Conservation (phyloP, 2,329 filamentous ascomycete species). For the Penicillium verrucosum region DNA sequence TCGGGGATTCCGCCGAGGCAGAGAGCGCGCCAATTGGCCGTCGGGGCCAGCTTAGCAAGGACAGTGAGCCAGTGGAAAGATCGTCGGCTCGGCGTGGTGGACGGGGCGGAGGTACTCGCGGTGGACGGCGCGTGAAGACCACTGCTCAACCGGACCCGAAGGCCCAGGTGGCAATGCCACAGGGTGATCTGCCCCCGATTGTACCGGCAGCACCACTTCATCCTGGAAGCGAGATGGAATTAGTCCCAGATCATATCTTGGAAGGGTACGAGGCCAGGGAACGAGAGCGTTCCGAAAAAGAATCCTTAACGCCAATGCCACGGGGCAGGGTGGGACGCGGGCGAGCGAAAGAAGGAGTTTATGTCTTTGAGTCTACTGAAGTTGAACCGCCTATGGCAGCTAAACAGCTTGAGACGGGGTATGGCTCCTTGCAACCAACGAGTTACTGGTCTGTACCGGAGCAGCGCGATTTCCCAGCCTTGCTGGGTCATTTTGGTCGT, state of each 20-base stretch:
- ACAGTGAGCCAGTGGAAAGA: slow-evolving; percentile 37
- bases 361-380: slow-evolving; percentile 38
- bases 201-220: slow-evolving; percentile 15
- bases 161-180: slow-evolving; percentile 11
- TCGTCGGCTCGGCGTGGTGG: slow-evolving; percentile 34
- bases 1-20: slow-evolving; percentile 41
- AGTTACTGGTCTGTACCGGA: slow-evolving; percentile 55
- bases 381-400: slow-evolving; percentile 22
- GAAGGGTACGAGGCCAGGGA: slow-evolving; percentile 20
- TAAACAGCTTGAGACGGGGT: slow-evolving; percentile 32
- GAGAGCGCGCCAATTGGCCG: slow-evolving; percentile 31
- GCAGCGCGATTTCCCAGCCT: slow-evolving; percentile 45
- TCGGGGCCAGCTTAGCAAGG: slow-evolving; percentile 33
- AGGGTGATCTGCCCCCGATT: slow-evolving; percentile 10
- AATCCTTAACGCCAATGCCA: slow-evolving; percentile 20
- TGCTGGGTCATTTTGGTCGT: slow-evolving; percentile 47
- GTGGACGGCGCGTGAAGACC: slow-evolving; percentile 35
- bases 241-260: slow-evolving; percentile 13
- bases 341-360: slow-evolving; percentile 34
- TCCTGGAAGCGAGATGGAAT: slow-evolving; percentile 28
- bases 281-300: slow-evolving; percentile 28
- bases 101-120: slow-evolving; percentile 33
- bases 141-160: slow-evolving; percentile 32
- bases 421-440: slow-evolving; percentile 44
- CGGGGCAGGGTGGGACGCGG: slow-evolving; percentile 30